A percentile compares a stretch with the other conserved stretches of the same genome.
Evolutionary conservation across 106 monocot genomes (phyloP).

Genomic region (Allium sativum): DNA sequence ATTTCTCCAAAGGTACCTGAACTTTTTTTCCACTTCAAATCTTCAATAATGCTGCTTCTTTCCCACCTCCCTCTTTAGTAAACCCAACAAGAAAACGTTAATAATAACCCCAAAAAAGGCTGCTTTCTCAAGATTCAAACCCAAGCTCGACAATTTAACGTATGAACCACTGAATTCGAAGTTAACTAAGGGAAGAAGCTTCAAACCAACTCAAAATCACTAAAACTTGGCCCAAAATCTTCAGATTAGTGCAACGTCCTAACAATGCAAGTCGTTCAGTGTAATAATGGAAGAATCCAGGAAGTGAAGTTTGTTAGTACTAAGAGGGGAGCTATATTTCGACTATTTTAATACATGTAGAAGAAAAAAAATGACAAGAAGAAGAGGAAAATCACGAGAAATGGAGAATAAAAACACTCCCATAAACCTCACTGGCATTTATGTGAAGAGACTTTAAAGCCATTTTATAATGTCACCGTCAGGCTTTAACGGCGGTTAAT

Average conservation of each 20-base stretch:
- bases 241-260: neutral
- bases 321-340: neutral
- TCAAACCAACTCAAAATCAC: neutral
- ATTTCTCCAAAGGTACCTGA: constrained; percentile 9
- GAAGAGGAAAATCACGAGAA: constrained; percentile 4
- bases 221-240: neutral
- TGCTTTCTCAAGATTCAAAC: neutral
- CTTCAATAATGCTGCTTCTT: constrained; percentile 7
- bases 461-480: neutral
- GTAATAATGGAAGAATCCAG: neutral
- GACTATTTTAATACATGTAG: neutral
- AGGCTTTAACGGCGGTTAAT: constrained; percentile 11
- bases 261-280: constrained; percentile 6
- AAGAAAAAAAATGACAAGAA: neutral
- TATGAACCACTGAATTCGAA: neutral
- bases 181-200: constrained; percentile 6
- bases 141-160: constrained; percentile 1
- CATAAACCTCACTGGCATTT: neutral
- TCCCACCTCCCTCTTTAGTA: neutral
- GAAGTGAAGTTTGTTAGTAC: neutral
- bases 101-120: neutral
- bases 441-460: constrained; percentile 1
- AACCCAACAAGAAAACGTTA: neutral
- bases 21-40: neutral
- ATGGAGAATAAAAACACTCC: constrained; percentile 8